Evolutionary conservation across 768 basidiomycete genomes (phyloP), one percentile per base, ranked within the genome.

Genomic region (Suillus fuscotomentosus): DNA sequence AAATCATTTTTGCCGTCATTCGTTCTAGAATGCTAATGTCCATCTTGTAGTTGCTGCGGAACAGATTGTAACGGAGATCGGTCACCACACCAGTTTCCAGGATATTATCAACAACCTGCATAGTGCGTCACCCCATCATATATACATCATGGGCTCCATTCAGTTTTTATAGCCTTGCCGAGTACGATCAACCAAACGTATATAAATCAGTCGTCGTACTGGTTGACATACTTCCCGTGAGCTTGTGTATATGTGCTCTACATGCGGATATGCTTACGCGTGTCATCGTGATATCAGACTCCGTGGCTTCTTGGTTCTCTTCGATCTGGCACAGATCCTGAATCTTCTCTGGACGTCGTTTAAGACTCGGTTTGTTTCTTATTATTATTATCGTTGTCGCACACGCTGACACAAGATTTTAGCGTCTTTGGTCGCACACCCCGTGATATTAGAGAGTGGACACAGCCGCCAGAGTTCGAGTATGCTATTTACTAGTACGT

Each of bases 151-250:
- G 60, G 36, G 38, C 56, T 66, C 39, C 68, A 24, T n/a, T 38
- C n/a, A 36, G 17, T 17, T 34, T 60, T 60, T 24, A 5, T 63
- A 93, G 91, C 81, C 43, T 82, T 94, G 24, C 92, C 91, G 15
- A 78, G 75, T 22, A 84, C 76, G 5, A 92, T 99, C 71, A 92
- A 97, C 71, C 78, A 80, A 59, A 95, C 96, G 0, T 99, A 99
- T 70, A 89, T 99, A 69, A 86, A 91, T 70, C 97, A 99, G 72
- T 83, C 90, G 9, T 92, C 91, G 24, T 97, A 91, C 76, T 97
- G 94, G 94, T 78, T 97, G 60, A 97, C 94, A 4, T 96, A 88
- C 81, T 94, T 96, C 82, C 94, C 95, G 89, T 94, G 74, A n/a
- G 90, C 80, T 20, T 50, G 34, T 10, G 47, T 3, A 51, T 54